Base-by-base conservation (phyloP, 2,329 filamentous ascomycete genomes). In the Penicillium sp. region DNA sequence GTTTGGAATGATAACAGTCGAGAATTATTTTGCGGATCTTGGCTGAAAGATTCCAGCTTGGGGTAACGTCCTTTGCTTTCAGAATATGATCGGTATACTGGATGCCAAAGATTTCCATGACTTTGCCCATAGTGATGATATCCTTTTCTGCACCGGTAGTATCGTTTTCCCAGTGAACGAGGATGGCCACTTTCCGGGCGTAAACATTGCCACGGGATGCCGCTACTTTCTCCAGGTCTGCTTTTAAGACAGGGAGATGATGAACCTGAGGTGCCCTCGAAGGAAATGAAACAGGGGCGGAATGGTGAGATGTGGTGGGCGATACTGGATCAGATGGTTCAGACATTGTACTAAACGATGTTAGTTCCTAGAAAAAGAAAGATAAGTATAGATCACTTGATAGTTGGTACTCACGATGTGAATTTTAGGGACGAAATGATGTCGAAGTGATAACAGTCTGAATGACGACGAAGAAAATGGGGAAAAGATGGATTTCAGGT, bases 161-260 rank as follows among this genome's bases (percentile, higher is more conserved):
- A 9, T 48, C 45, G 7, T 26, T 25, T 25, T 48, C 45, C 45
- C 45, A 48, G 2, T 22, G 4, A 1, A 48, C 12, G 9, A 37
- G 35, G 3, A 48, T 11, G 3, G 31, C 33, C 9, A 48, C 16
- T 25, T 37, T 25, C 12, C 5, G 33, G 8, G 1, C 19, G 16
- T 48, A 2, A 8, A 37, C 19, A 16, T 28, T 37, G 8, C 45
- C 35, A 2, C 16, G 33, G 11, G 33, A 4, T 7, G 22, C 19
- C 6, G 45, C 33, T 17, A 48, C 22, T 14, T 48, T 48, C 4
- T 48, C 6, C 22, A 48, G 33, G 8, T 37, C 22, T 28, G 22
- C 22, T 14, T 38, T 26, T 4, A 37, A 17, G 3, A 11, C 19
- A 0, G 87, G 89, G 54, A 90, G 87, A 9, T 30, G n/a, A 8